Base-by-base conservation (phyloP, 2,329 filamentous ascomycete species). In the Botryosphaeria dothidea region DNA sequence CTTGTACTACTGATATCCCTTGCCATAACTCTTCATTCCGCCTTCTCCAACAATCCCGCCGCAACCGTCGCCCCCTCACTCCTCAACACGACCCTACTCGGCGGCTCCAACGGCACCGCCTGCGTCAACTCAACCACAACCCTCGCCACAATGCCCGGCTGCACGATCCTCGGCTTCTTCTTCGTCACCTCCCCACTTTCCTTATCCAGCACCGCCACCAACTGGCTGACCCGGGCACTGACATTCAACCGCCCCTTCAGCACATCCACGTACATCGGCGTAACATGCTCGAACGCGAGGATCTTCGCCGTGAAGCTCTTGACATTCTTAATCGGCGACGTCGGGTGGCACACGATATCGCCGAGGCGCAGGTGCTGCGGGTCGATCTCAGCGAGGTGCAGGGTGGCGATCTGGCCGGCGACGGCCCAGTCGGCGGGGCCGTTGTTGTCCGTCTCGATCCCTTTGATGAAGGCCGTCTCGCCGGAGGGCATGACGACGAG, bases 301-400 rank as follows among this genome's bases (percentile, higher is more conserved):
- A 95, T 88, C 77, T 96, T 96, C 67, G 91, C 87, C 1, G 87
- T 92, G 71, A 98, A 93, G 0, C 82, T 85, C 65, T 90, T 90
- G 66, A 92, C 82, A 66, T 90, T 91, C 27, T 82, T 79, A 36
- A 97, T 89, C 0, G 92, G 90, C 1, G 85, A 79, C 1, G 84
- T 82, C 0, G 88, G 84, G 54, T 86, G 84, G 78, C 93, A 97
- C n/a, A 97, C 79, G 19, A 98, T 90, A 73, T 98, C 93, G 21
- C 95, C 95, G 7, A 91, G 71, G 31, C 78, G 78, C 9, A 99
- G 85, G 71, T 97, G 90, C 17, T 91, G 86, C 0, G 91, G 86
- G 71, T 98, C 94, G 73, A 97, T 92, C 69, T 94, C 90, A 8
- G 88, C 84, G 56, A 99, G 84, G 69, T 96, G 90, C n/a, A 99